phyloP scores from a whole-genome alignment of 768 basidiomycete species.

The Serendipita sp. region DNA sequence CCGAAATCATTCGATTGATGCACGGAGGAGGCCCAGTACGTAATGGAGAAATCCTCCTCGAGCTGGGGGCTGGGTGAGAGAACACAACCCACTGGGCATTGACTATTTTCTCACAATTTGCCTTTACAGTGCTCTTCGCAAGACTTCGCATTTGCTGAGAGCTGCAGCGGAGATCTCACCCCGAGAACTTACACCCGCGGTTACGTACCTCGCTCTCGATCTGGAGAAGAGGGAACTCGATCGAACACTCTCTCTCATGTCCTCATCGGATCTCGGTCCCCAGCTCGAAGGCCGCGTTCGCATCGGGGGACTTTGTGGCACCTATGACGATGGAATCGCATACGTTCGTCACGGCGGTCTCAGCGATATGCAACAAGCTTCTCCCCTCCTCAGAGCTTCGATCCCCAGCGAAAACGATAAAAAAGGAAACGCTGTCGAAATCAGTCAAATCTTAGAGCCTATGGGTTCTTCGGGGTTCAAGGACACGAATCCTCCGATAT shows the following conservation, averaged over 20 bases:
- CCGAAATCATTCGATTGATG: constrained; percentile 63
- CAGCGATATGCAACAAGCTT: constrained; percentile 8
- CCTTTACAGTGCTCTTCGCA: constrained; percentile 52
- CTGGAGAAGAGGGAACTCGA: constrained; percentile 75
- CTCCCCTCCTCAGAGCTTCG: neutral
- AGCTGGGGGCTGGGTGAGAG: constrained; percentile 78
- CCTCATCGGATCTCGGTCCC: constrained; percentile 35
- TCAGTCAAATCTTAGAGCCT: neutral
- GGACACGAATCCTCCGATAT: neutral
- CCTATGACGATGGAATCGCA: constrained; percentile 76
- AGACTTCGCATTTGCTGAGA: constrained; percentile 69
- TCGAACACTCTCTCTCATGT: constrained; percentile 56
- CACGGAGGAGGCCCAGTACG: constrained; percentile 26
- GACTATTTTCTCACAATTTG: neutral
- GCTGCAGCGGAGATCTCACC: constrained; percentile 45
- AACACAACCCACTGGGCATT: constrained; percentile 21
- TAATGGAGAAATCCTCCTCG: constrained; percentile 52
- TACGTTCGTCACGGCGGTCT: constrained; percentile 57
- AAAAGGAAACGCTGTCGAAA: neutral
- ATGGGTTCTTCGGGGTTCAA: neutral
- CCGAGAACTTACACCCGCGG: constrained; percentile 20
- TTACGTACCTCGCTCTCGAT: constrained; percentile 85
- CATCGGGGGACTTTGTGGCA: constrained; percentile 76
- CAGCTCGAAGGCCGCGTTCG: constrained; percentile 53
- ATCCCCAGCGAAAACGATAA: neutral